Percentiles rank a stretch among this genome's conserved stretches.
Conservation (phyloP, 192 early-diverging fungal genomes). For the Cetraspora pellucida region DNA sequence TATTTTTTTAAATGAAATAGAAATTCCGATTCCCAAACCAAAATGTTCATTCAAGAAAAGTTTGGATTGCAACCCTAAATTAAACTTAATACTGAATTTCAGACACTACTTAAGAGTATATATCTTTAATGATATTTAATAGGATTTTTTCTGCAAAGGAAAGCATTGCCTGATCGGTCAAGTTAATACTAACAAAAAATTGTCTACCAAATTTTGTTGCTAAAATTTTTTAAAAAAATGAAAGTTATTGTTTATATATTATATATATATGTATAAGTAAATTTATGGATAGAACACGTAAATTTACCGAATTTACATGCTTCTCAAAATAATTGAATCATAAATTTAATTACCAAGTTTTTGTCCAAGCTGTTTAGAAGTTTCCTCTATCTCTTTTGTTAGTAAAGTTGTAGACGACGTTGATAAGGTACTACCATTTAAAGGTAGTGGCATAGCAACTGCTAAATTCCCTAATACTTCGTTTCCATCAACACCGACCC, state of each 20-base stretch:
- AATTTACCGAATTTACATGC: neutral
- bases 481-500: slow-evolving; percentile 22
- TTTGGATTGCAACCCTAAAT: no score
- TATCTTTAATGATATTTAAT: no score
- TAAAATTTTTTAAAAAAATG: neutral
- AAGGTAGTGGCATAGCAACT: slow-evolving; percentile 19
- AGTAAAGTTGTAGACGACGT: slow-evolving; percentile 15
- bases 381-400: slow-evolving; percentile 22
- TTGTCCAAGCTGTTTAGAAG: slow-evolving; percentile 30
- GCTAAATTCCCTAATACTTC: slow-evolving; percentile 32
- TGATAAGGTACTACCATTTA: neutral
- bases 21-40: no score
- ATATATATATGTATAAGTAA: neutral
- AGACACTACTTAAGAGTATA: no score
- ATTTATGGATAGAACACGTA: neutral
- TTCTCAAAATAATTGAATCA: neutral
- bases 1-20: no score
- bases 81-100: no score
- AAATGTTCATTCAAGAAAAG: no score
- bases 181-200: slow-evolving; percentile 32
- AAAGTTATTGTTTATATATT: neutral
- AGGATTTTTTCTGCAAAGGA: slow-evolving; percentile 12
- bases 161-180: slow-evolving; percentile 12
- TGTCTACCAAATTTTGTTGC: slow-evolving; percentile 33
- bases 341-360: slow-evolving; percentile 24